Conservation (phyloP, 179 eudicot genomes). For the Camellia oleifera region DNA sequence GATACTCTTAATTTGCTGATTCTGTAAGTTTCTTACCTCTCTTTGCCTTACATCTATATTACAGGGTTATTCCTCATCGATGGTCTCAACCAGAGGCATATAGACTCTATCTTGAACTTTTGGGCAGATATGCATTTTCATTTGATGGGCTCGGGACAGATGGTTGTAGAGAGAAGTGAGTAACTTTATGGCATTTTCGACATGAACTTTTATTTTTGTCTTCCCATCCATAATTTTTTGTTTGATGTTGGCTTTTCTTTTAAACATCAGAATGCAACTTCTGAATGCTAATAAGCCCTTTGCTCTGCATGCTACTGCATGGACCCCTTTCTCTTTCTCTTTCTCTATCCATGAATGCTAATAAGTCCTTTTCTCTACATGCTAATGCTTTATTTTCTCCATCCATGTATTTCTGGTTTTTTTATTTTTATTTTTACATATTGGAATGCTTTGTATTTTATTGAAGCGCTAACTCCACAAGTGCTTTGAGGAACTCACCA, state of each 20-base stretch:
- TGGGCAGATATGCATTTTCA: slow-evolving; percentile 28
- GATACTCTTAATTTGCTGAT: background rate
- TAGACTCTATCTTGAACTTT: slow-evolving; percentile 43
- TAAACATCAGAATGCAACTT: background rate
- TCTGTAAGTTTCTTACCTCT: background rate
- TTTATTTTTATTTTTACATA: background rate
- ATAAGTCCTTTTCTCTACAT: background rate
- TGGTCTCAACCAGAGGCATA: slow-evolving; percentile 38
- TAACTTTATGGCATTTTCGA: background rate
- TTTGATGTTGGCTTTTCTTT: background rate
- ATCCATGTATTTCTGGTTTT: background rate
- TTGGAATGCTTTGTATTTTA: background rate
- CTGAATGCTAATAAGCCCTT: background rate
- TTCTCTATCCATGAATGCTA: background rate
- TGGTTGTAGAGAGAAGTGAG: slow-evolving; percentile 24
- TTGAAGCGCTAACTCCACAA: background rate
- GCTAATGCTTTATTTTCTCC: background rate
- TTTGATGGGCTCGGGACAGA: slow-evolving; percentile 13
- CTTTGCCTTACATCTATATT: background rate
- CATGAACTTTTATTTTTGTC: background rate
- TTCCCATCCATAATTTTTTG: background rate
- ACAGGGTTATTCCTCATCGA: slow-evolving; percentile 39
- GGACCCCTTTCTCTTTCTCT: background rate
- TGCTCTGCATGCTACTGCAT: background rate
- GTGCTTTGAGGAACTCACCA: background rate